Base-by-base conservation (phyloP, 768 basidiomycete species). In the Rhodotorula babjevae region DNA sequence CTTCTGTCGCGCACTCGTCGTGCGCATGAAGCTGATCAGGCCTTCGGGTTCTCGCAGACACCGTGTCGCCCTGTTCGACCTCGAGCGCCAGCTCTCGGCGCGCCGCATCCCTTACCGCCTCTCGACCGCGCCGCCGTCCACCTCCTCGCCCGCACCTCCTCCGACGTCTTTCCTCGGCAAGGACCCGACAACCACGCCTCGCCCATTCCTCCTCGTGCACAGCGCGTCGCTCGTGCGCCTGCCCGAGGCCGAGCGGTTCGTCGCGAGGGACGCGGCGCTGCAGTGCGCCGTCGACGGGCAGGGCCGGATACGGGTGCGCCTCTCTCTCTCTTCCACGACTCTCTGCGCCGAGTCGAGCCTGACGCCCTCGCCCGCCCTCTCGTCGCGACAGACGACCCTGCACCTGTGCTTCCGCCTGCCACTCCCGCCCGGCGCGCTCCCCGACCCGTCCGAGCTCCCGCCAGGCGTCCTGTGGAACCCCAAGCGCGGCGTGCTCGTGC, bases 21-120 rank as follows among this genome's bases (percentile, higher is more conserved):
- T 21, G 25, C 47, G 11, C 31, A 18, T 14, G 2, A 31, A 27
- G 14, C 44, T 25, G 7, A 9, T 16, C 27, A 8, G n/a, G n/a
- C n/a, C n/a, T n/a, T n/a, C n/a, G n/a, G n/a, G n/a, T n/a, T n/a
- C n/a, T n/a, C n/a, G 19, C 36, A 44, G 52, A 7, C 93, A 92
- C 19, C 89, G 92, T 27, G 90, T 93, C 27, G 89, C 92, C n/a
- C 91, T 91, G 78, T 89, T 87, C 74, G 91, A 88, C 77, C 88
- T 97, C 65, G 92, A 96, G 81, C 84, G 86, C 58, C 93, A 95
- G 79, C 86, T 96, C 80, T 92, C 59, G n/a, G 36, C 50, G 4
- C 50, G 75, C 3, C 60, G 64, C 33, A 67, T 76, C 47, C 44
- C 75, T 16, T 76, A 64, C 52, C 14, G 60, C 10, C 29, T 63